Evolutionary conservation across 2,329 filamentous ascomycete genomes (phyloP).

Genomic region (Penicillium sp.): DNA sequence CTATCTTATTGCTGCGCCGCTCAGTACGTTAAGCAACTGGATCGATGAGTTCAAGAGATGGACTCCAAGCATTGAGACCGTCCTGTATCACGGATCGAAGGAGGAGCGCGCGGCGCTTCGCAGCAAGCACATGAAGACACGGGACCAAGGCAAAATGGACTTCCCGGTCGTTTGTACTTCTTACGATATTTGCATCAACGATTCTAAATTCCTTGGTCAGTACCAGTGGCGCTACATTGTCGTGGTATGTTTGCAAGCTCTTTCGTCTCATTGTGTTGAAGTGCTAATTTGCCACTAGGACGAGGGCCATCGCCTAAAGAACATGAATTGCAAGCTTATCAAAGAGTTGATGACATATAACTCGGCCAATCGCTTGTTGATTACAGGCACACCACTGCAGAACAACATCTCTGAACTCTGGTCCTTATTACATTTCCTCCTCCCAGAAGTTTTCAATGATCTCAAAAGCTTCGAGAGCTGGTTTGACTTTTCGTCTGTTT

Average conservation of each 20-base stretch:
- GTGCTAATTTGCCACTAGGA: conserved; percentile 50
- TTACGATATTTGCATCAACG: conserved; percentile 92
- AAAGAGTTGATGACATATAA: conserved; percentile 81
- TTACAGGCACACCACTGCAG: conserved; percentile 90
- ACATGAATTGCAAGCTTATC: conserved; percentile 87
- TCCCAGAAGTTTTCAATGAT: conserved; percentile 89
- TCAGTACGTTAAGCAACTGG: conserved; percentile 94
- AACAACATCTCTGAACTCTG: conserved; percentile 94
- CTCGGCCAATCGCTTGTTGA: conserved; percentile 83
- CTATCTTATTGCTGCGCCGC: conserved; percentile 80
- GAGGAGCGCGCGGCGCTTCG: conserved; percentile 71
- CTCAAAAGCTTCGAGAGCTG: conserved; percentile 89
- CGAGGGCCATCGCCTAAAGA: conserved; percentile 95
- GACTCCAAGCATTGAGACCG: conserved; percentile 80
- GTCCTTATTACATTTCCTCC: conserved; percentile 87
- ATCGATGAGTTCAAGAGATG: conserved; percentile 87
- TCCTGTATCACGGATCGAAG: conserved; percentile 85
- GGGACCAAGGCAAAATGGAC: conserved; percentile 59
- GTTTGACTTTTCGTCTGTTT: conserved; percentile 93
- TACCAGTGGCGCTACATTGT: conserved; percentile 98
- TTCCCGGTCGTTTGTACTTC: conserved; percentile 93
- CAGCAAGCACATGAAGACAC: conserved; percentile 59
- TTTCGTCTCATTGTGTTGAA: not conserved
- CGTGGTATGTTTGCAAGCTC: conserved; percentile 52
- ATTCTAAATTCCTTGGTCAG: conserved; percentile 70